Evolutionary conservation across 768 basidiomycete genomes (phyloP), one percentile per base, ranked within the genome.

Genomic region (Rhodocollybia butyracea): DNA sequence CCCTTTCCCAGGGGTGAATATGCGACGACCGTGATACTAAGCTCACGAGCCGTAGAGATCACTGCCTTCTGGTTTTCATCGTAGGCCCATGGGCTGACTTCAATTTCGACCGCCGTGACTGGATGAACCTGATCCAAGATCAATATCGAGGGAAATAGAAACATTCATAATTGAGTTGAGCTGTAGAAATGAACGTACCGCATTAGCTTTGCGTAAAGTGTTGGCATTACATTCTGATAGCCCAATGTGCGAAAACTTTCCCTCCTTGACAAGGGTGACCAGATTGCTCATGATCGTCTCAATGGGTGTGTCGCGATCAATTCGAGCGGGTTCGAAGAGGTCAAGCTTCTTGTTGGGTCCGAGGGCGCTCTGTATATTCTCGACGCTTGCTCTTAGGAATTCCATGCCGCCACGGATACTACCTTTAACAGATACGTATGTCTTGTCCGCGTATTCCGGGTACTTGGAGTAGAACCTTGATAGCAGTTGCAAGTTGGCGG

Each of bases 291-390:
- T 68, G 6, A 65, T 62, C 4, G 78, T 73, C 64, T 85, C 83
- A 55, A 84, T 63, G 1, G 76, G 55, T 7, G 69, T 59, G 2
- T 67, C 71, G 5, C 62, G 60, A 27, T 81, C 79, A 19, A 78
- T 66, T 3, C 81, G 72, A 3, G 81, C 77, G 29, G 68, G 64
- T 63, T 85, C 68, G 65, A 80, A 88, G 3, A 87, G 64, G 64
- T 88, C 86, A 54, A 85, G 63, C 53, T 70, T 76, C 66, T 80
- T 81, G 51, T 70, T 76, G 31, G 75, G 74, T 3, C 77, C 72
- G 7, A 85, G 69, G 13, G 70, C 70, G 5, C 67, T 71, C 48
- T 76, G 73, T 61, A 77, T 70, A 21, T 68, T 63, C 17, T 73
- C 66, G 24, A 83, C 70, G 47, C 82, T 81, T 19, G 72, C 66